A percentile compares a stretch with the other conserved stretches of the same genome.
Conservation (phyloP, 257 asterid genomes). For the Solanum infundibuliforme region DNA sequence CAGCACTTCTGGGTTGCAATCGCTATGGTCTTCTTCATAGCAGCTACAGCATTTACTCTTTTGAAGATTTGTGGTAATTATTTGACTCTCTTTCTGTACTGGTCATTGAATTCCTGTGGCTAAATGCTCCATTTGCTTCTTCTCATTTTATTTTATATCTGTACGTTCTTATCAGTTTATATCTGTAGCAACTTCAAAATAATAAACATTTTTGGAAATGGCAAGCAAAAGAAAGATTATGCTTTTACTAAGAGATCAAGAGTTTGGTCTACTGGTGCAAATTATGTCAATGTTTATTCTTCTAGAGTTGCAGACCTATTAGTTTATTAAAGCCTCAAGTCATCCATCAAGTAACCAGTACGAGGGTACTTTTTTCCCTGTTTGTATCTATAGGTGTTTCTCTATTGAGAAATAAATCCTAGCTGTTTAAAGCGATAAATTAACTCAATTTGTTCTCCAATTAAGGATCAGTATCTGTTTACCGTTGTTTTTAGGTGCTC, state of each 20-base stretch:
- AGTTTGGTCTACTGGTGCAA: neutral
- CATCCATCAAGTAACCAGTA: neutral
- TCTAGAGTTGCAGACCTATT: neutral
- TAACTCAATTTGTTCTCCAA: neutral
- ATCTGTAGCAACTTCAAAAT: neutral
- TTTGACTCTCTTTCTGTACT: neutral
- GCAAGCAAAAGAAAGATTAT: neutral
- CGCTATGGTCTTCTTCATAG: conserved; percentile 94
- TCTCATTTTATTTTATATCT: neutral
- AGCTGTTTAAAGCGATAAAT: neutral
- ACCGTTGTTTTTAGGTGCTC: neutral
- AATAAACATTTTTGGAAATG: neutral
- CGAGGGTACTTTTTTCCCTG: neutral
- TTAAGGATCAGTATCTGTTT: neutral
- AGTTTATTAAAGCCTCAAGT: neutral
- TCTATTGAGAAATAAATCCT: neutral
- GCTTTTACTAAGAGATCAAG: neutral
- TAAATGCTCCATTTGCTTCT: neutral
- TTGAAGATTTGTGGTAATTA: conserved; percentile 72
- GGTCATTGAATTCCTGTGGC: neutral
- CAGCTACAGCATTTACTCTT: conserved; percentile 85
- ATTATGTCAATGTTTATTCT: neutral
- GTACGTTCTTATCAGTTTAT: neutral
- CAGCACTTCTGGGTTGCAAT: conserved; percentile 99
- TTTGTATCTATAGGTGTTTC: neutral